Percentiles rank a stretch among this genome's conserved stretches.
phyloP scores from a whole-genome alignment of 78 protist genomes.

The Guillardia theta region DNA sequence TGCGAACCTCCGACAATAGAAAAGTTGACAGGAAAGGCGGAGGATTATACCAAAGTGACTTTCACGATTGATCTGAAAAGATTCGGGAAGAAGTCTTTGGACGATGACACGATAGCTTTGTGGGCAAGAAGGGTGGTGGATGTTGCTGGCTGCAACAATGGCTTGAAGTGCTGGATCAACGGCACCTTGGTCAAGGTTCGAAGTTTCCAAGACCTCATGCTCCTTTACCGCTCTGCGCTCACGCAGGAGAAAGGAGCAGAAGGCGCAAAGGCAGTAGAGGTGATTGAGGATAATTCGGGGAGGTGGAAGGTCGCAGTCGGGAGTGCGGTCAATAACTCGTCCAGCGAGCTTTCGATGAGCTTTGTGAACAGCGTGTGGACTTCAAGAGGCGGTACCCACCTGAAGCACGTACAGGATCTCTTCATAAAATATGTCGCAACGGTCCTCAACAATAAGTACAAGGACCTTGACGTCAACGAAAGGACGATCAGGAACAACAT shows the following conservation, averaged over 20 bases:
- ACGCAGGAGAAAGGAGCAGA: no score
- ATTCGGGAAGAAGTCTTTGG: conserved; percentile 42
- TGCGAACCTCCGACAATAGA: conserved; percentile 37
- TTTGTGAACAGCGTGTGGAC: conserved; percentile 94
- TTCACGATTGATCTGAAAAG: conserved; percentile 47
- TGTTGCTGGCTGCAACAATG: conserved; percentile 45
- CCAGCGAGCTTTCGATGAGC: background rate
- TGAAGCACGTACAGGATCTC: conserved; percentile 75
- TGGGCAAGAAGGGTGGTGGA: conserved; percentile 44
- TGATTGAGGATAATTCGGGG: background rate
- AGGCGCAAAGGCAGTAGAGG: no score
- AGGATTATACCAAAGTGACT: conserved; percentile 38
- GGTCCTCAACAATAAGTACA: background rate
- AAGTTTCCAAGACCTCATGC: no score
- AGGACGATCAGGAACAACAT: conserved; percentile 61
- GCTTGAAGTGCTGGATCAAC: background rate
- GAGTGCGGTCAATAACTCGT: background rate
- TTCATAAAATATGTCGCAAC: background rate
- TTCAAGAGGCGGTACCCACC: conserved; percentile 94
- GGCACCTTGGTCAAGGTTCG: background rate
- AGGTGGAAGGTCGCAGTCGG: background rate
- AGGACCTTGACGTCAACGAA: conserved; percentile 45
- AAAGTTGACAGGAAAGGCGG: background rate
- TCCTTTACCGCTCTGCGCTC: no score
- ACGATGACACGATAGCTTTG: conserved; percentile 44